Base-by-base conservation (phyloP, 2,329 filamentous ascomycete genomes). In the Phaeosphaeriaceae sp. region DNA sequence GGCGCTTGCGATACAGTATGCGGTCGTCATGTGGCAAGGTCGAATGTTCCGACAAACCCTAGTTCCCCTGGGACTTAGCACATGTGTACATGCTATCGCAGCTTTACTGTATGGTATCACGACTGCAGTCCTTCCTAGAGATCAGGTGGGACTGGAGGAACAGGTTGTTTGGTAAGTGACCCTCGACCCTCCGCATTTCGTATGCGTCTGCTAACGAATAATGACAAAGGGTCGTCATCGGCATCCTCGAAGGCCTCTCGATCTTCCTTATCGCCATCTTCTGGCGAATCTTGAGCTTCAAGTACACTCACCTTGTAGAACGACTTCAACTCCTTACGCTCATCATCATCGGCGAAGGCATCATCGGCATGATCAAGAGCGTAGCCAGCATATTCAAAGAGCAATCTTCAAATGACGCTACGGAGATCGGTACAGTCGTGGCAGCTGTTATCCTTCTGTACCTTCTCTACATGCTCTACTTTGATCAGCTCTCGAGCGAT, bases 271-370 rank as follows among this genome's bases (percentile, higher is more conserved):
- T 69, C 21, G 65, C 65, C n/a, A 71, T 69, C 60, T 59, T 58
- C 8, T 88, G 81, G 67, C 78, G 82, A 2, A 81, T 84, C 17
- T 79, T 89, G 46, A 85, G 84, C 50, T 87, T 89, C 66, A 82
- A 85, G 49, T 78, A 83, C 49, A 89, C 85, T 0, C 86, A 88
- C 66, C 73, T 89, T 32, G 85, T 86, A 55, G 85, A 87, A 64
- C 81, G 88, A 7, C 81, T 89, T 78, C 83, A 82, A 5, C 79
- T 88, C 1, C 78, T 89, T 55, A 89, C 87, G 0, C 78, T 89
- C 43, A 88, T 89, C 60, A 86, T 89, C 55, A 82, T 89, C 51
- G 87, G 88, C 17, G 87, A 89, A 66, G 86, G 86, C 42, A 84
- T 88, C 28, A 86, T 89, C 24, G 82, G 84, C 6, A 77, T 89